Base-by-base conservation (phyloP, 495 filamentous ascomycete genomes). In the Penicillium macrosclerotiorum region DNA sequence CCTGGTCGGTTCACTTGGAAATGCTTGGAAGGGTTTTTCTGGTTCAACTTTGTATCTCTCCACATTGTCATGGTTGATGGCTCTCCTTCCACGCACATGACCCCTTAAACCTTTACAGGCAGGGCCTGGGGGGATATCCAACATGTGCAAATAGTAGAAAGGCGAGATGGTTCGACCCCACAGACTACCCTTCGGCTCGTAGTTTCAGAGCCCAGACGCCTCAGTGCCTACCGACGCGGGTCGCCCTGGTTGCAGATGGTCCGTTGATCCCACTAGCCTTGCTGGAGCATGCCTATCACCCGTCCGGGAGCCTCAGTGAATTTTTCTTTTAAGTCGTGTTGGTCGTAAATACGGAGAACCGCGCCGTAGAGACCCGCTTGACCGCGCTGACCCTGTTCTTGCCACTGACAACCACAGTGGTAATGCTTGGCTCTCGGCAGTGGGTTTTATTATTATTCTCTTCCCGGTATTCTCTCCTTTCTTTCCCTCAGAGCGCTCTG, bases 371-470 rank as follows among this genome's bases (percentile, higher is more conserved):
- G 13, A 23, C 35, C 40, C 47, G 27, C 36, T 43, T 13, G 16
- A 37, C 20, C 35, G 45, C 25, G 22, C 48, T 24, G 7, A 32
- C 42, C 36, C 18, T 27, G 34, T 37, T 48, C 48, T 58, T 37
- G 54, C 57, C 57, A 54, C 54, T 33, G 24, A 27, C 25, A 16
- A 32, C 25, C 16, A 1, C 34, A 35, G 32, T 45, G 24, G 34
- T 45, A 42, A 48, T 49, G 53, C 46, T 54, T 54, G 45, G 43
- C 50, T 39, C 19, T 17, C 44, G 12, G 30, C 31, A 47, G 39
- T 26, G 24, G 20, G 4, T 27, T 49, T 49, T 17, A 11, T 9
- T 42, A 31, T 35, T 40, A 19, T 44, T 22, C 30, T 18, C n/a
- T 32, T 22, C 12, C 23, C 41, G 31, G 39, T 34, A 33, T 16